These are phyloP conservation scores for Magnusiomyces fungicola DNA, from an alignment of 1,139 yeast genomes.

Conservation along the genomic window DNA sequence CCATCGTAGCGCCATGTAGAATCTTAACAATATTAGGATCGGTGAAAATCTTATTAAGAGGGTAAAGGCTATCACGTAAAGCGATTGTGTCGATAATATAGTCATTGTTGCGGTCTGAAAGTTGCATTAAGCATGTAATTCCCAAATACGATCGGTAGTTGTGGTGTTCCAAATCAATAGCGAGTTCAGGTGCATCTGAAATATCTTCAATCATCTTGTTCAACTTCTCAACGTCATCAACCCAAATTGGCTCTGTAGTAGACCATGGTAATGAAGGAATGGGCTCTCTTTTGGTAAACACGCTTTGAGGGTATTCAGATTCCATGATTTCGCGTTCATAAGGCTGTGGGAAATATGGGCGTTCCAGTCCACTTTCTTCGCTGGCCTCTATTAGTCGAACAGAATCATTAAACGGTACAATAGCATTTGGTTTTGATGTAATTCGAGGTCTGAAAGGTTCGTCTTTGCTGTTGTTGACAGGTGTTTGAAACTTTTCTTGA, in stretches of 20 bases:
- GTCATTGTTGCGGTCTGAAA: conserved; percentile 71
- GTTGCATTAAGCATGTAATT: conserved; percentile 87
- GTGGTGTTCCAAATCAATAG: conserved; percentile 97
- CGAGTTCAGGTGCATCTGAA: conserved; percentile 52
- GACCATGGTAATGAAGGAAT: conserved; percentile 61
- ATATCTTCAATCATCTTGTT: conserved; percentile 50
- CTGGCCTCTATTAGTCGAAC: conserved; percentile 30
- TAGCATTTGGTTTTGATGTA: conserved; percentile 60
- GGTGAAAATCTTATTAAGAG: conserved; percentile 68
- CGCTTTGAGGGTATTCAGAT: conserved; percentile 60
- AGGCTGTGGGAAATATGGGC: conserved; percentile 72
- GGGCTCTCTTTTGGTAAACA: conserved; percentile 45
- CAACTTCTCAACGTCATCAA: conserved; percentile 52
- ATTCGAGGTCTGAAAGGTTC: conserved; percentile 74
- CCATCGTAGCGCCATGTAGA: conserved; percentile 96
- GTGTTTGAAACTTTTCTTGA: conserved; percentile 50
- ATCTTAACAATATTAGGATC: conserved; percentile 78
- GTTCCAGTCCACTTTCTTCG: conserved; percentile 31
- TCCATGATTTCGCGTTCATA: conserved; percentile 67
- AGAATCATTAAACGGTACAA: conserved; percentile 49
- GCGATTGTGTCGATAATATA: conserved; percentile 77
- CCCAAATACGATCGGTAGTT: conserved; percentile 89
- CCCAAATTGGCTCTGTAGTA: conserved; percentile 58
- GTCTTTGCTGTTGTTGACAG: conserved; percentile 61
- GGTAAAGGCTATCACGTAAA: conserved; percentile 62